These are phyloP conservation scores for Dothideomycetidae sp. DNA, from an alignment of 2,329 filamentous ascomycete genomes.

Conservation along the genomic window DNA sequence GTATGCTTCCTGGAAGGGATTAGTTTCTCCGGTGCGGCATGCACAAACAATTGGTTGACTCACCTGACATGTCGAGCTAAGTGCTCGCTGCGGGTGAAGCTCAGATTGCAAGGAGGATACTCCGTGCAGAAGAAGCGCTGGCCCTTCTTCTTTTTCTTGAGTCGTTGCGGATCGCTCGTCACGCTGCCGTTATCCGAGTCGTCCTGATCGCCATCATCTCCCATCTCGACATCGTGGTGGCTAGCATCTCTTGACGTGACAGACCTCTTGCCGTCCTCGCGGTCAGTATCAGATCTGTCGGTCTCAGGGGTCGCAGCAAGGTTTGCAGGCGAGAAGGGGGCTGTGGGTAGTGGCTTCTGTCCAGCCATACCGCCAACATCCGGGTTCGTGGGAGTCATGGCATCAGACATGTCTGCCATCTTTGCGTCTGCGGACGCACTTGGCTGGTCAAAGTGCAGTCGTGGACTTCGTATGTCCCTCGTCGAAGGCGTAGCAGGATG, in stretches of 20 bases:
- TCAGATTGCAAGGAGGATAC: constrained; percentile 83
- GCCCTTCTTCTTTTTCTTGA: constrained; percentile 95
- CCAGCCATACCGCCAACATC: constrained; percentile 34
- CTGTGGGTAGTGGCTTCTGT: constrained; percentile 32
- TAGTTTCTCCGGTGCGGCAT: too few relatives aligned
- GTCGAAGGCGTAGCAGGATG: constrained; percentile 4
- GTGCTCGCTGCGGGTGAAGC: constrained; percentile 93
- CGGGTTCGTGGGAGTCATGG: constrained; percentile 48
- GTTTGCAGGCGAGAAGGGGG: constrained; percentile 31
- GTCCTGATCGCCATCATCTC: constrained; percentile 47
- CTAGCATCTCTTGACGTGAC: constrained; percentile 8
- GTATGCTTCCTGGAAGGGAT: constrained; percentile 79
- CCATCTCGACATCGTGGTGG: constrained; percentile 56
- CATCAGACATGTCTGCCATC: constrained; percentile 3
- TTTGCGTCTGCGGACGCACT: neutral
- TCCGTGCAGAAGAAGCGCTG: constrained; percentile 94
- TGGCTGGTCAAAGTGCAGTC: neutral
- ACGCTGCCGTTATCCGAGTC: constrained; percentile 37
- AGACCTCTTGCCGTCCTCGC: constrained; percentile 14
- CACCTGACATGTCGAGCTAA: constrained; percentile 86
- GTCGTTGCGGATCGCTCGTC: constrained; percentile 48
- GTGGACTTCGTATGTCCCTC: constrained; percentile 5
- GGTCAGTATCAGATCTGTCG: constrained; percentile 4
- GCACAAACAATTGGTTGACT: too few relatives aligned
- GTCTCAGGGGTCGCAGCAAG: constrained; percentile 19